Evolutionary conservation across 2,329 filamentous ascomycete genomes (phyloP).

Genomic region (Hypoxylon sp.): DNA sequence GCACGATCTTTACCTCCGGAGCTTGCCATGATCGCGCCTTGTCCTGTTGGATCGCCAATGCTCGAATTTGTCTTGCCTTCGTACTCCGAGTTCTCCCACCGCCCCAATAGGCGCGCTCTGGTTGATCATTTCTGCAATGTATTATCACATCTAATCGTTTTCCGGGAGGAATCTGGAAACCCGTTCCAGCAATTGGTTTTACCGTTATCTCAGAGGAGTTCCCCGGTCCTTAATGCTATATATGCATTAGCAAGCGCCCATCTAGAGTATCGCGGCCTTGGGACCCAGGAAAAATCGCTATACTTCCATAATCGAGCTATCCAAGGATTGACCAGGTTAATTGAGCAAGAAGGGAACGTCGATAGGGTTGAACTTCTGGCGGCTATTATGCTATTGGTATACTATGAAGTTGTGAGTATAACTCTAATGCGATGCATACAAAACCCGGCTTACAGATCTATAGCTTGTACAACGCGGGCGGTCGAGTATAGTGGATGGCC

Average conservation of each 20-base stretch:
- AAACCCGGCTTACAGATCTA: too few species aligned
- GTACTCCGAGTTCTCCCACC: slow-evolving; percentile 66
- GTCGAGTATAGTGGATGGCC: slow-evolving; percentile 67
- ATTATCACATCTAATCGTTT: slow-evolving; percentile 70
- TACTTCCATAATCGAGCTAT: slow-evolving; percentile 69
- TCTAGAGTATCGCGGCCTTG: slow-evolving; percentile 70
- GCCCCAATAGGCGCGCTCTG: slow-evolving; percentile 62
- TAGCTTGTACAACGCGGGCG: slow-evolving; percentile 69
- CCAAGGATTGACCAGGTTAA: slow-evolving; percentile 64
- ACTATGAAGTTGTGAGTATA: slow-evolving; percentile 69
- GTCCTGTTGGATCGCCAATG: slow-evolving; percentile 51
- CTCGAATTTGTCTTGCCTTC: slow-evolving; percentile 62
- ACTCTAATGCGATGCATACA: too few species aligned
- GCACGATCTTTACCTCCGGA: slow-evolving; percentile 47
- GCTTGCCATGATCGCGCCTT: slow-evolving; percentile 54
- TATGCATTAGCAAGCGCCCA: slow-evolving; percentile 87
- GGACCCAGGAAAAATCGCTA: slow-evolving; percentile 63
- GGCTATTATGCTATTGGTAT: slow-evolving; percentile 68
- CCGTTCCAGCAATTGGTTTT: slow-evolving; percentile 70
- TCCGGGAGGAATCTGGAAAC: slow-evolving; percentile 69
- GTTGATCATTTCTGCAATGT: slow-evolving; percentile 72
- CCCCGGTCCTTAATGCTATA: slow-evolving; percentile 79
- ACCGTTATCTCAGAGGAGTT: slow-evolving; percentile 64
- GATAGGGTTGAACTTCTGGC: slow-evolving; percentile 67
- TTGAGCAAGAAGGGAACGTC: slow-evolving; percentile 59